Evolutionary conservation across 805 yeast genomes (phyloP).

Genomic region (Candida verbasci): DNA sequence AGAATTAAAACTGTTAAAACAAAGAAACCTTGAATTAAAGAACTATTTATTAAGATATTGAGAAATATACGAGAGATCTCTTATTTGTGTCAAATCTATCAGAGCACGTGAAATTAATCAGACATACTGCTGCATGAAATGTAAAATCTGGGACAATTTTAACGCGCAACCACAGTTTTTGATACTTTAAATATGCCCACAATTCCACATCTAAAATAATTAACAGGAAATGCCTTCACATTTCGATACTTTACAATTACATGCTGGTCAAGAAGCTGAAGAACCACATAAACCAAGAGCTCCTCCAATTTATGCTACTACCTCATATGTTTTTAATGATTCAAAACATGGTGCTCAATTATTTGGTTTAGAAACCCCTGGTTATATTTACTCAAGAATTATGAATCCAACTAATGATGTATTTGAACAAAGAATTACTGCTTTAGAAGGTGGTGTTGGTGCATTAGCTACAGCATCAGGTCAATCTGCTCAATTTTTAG

Average conservation of each 20-base stretch:
- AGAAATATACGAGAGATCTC: too few relatives aligned
- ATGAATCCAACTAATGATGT: slow-evolving; percentile 92
- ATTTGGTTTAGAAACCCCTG: slow-evolving; percentile 79
- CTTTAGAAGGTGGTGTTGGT: slow-evolving; percentile 87
- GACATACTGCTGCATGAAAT: too few relatives aligned
- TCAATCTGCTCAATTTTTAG: slow-evolving; percentile 90
- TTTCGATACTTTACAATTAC: slow-evolving; percentile 88
- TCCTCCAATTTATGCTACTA: slow-evolving; percentile 87
- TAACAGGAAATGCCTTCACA: slow-evolving; percentile 35
- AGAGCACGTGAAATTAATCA: too few relatives aligned
- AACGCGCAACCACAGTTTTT: too few relatives aligned
- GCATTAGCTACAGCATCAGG: slow-evolving; percentile 94
- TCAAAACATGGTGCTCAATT: slow-evolving; percentile 90
- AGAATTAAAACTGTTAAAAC: slow-evolving; percentile 8
- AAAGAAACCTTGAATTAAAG: slow-evolving; percentile 7
- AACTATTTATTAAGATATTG: too few relatives aligned
- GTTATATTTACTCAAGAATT: slow-evolving; percentile 84
- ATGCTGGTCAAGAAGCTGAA: slow-evolving; percentile 85
- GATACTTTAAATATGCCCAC: too few relatives aligned
- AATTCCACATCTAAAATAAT: not conserved
- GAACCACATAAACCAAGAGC: slow-evolving; percentile 74
- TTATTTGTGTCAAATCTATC: not conserved
- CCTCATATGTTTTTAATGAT: slow-evolving; percentile 83
- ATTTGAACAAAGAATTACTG: slow-evolving; percentile 88
- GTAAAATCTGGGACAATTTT: too few relatives aligned